Base-by-base conservation (phyloP, 2,329 filamentous ascomycete genomes). In the Diaporthe longicolla region DNA sequence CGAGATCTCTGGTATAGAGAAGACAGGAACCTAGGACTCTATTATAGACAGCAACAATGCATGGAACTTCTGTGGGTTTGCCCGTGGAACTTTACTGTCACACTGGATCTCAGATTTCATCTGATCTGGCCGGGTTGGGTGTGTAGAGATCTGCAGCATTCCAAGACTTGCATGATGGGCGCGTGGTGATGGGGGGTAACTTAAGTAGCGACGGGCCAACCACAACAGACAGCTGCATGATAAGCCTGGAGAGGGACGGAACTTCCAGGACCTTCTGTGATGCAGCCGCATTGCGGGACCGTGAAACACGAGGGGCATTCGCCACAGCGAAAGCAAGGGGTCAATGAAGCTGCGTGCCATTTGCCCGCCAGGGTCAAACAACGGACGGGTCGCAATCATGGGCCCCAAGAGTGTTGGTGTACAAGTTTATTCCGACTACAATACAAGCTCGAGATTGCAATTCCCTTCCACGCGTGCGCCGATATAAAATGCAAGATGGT, bases 51-150 rank as follows among this genome's bases (percentile, higher is more conserved):
- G 32, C 48, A 37, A 40, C 11, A 45, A 32, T 40, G 13, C 63
- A 37, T 9, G 40, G 58, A 48, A 45, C 58, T 63, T 63, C 40
- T 45, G 58, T 11, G 8, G 37, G n/a, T n/a, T n/a, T 52, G 15
- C 15, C 40, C 40, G 48, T 63, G 40, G 40, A 32, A 48, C 26
- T 65, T 68, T 54, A 21, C 19, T 43, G 61, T 66, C 61, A 66
- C 45, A 52, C 29, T 40, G 29, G 13, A 52, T 66, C 63, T 66
- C 43, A 24, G 45, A 52, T 21, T 54, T n/a, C 29, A 37, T 19
- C 40, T 43, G 6, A 17, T 17, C 6, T 43, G 40, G 40, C 40
- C 15, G 1, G 40, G 54, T n/a, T 54, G 63, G 63, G 63, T 19
- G 63, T 45, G 43, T 35, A 11, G 24, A 29, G 40, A 55, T 9